Base-by-base conservation (phyloP, 495 filamentous ascomycete species). In the Lophiostoma macrostomum region DNA sequence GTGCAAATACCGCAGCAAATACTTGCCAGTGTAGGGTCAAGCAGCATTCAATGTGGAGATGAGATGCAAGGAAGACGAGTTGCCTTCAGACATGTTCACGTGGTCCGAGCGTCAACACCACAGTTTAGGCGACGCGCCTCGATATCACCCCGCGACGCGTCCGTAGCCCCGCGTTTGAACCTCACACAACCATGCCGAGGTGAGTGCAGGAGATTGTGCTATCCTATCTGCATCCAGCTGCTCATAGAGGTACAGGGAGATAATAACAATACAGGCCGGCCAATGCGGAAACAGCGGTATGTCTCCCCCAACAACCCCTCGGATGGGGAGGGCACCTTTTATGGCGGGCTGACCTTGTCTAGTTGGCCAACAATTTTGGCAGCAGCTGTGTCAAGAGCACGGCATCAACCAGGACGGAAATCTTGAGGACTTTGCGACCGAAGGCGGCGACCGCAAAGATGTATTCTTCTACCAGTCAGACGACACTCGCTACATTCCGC, bases 391-490 rank as follows among this genome's bases (percentile, higher is more conserved):
- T 70, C 87, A 88, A 71, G 93, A 98, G 67, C 93, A 98, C 69
- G 94, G 94, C 39, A 98, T 98, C 71, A 95, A 84, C 60, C 88
- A 93, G 66, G 90, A 96, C 74, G 93, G 93, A 28, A 96, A 96
- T 65, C 79, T 98, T 36, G 90, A 95, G 71, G 88, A 95, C 64
- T 94, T 90, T 71, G 91, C 93, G 64, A 95, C 88, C 41, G 91
- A 96, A 67, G 94, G 93, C 55, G 90, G 90, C 38, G 93, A 98
- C 72, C 82, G 93, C 64, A 98, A 98, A 69, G 93, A 98, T 71
- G 93, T 97, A 42, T 98, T 98, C 73, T 98, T 96, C 80, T 98
- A 98, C 71, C 93, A 97, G 80, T 89, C 85, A 49, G 93, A 98
- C 71, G 93, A 98, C 69, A 98, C 93, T 38, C 80, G 93, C 72